Evolutionary conservation across 306 rosid genomes (phyloP).

Genomic region (Vigna angularis): DNA sequence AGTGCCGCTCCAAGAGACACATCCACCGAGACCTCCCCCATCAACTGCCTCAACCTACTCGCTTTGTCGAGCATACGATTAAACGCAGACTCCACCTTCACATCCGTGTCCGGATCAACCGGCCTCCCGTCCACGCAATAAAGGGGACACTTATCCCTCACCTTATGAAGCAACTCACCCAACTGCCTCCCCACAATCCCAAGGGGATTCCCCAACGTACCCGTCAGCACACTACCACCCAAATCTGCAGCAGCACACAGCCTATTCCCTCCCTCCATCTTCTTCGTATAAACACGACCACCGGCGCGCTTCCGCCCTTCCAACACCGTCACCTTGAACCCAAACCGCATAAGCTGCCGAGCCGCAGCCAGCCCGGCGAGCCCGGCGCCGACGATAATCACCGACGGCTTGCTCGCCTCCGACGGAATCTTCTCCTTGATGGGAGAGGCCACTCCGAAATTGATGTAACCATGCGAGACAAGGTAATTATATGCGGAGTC

Average conservation of each 20-base stretch:
- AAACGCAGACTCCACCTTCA: constrained; percentile 86
- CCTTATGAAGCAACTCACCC: constrained; percentile 82
- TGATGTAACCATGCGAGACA: constrained; percentile 78
- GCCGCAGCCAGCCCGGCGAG: constrained; percentile 95
- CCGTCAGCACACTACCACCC: constrained; percentile 98
- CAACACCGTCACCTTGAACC: constrained; percentile 83
- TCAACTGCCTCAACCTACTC: constrained; percentile 82
- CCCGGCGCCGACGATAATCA: constrained; percentile 83
- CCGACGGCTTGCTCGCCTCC: constrained; percentile 63
- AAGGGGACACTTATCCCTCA: constrained; percentile 88
- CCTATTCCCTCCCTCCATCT: constrained; percentile 95
- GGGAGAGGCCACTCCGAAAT: constrained; percentile 76
- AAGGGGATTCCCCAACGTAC: constrained; percentile 91
- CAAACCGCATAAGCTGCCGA: constrained; percentile 84
- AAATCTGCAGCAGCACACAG: constrained; percentile 87
- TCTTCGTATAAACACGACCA: constrained; percentile 89
- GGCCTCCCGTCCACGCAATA: constrained; percentile 83
- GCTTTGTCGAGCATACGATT: constrained; percentile 87
- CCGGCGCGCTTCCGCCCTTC: constrained; percentile 94
- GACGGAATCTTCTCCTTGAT: constrained; percentile 69
- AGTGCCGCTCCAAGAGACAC: constrained; percentile 96
- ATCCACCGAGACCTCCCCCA: constrained; percentile 95
- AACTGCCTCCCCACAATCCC: constrained; percentile 90
- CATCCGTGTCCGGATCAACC: constrained; percentile 82
- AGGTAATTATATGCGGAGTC: constrained; percentile 78